These are phyloP conservation scores for Diaporthe sp. DNA, from an alignment of 2,329 filamentous ascomycete species.

Conservation along the genomic window DNA sequence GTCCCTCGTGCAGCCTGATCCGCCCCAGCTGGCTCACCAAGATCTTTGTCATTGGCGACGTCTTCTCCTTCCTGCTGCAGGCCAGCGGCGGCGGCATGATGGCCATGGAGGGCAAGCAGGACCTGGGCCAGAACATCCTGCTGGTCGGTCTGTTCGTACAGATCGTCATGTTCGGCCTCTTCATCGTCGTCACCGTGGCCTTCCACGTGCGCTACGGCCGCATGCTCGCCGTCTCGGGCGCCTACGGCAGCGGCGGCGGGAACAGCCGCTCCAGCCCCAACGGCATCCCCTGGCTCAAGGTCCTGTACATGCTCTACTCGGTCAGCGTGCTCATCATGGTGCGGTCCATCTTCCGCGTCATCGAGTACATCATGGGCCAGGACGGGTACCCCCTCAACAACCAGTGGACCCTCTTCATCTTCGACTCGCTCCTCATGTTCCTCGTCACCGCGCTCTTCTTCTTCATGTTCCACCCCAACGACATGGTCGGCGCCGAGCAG, in stretches of 20 bases:
- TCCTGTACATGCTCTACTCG: constrained; percentile 38
- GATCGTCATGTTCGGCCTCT: constrained; percentile 66
- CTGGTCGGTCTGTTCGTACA: constrained; percentile 67
- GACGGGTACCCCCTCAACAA: constrained; percentile 42
- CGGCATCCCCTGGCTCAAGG: constrained; percentile 42
- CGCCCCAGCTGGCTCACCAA: constrained; percentile 57
- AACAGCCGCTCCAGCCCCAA: not conserved
- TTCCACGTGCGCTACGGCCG: constrained; percentile 56
- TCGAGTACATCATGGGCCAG: constrained; percentile 50
- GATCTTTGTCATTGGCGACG: constrained; percentile 65
- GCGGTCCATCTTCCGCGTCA: constrained; percentile 49
- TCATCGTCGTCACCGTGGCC: constrained; percentile 57
- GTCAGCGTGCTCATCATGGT: constrained; percentile 47
- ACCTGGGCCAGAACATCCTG: constrained; percentile 62
- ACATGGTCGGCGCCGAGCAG: not conserved
- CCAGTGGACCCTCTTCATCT: constrained; percentile 46
- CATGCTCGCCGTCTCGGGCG: constrained; percentile 27
- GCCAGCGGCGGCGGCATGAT: constrained; percentile 53
- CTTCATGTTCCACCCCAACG: constrained; percentile 32
- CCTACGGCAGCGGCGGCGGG: constrained; percentile 23
- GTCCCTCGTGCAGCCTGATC: constrained; percentile 46
- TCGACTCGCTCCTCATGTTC: constrained; percentile 45
- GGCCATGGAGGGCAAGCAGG: constrained; percentile 36
- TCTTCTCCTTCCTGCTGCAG: constrained; percentile 64
- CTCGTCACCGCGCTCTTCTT: constrained; percentile 35